Percentiles rank a stretch among this genome's conserved stretches.
Evolutionary conservation across 2,329 filamentous ascomycete genomes (phyloP).

Genomic region (Blastomyces emzantsi): DNA sequence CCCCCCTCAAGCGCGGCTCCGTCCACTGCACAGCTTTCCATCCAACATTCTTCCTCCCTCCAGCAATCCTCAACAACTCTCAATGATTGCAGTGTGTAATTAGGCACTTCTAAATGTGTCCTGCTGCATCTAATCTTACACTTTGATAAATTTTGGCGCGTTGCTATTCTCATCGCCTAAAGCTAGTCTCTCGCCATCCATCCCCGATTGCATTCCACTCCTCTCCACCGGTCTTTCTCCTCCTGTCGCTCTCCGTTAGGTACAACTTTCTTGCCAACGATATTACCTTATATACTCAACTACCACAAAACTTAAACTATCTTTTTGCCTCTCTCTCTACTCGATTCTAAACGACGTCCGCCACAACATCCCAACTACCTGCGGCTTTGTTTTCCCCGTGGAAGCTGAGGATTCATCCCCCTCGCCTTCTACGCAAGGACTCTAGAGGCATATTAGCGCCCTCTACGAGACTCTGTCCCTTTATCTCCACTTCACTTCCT

Average conservation of each 20-base stretch:
- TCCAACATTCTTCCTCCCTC: neutral
- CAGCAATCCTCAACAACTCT: neutral
- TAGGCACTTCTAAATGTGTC: neutral
- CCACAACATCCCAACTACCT: slow-evolving; percentile 5
- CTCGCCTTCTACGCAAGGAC: slow-evolving; percentile 18
- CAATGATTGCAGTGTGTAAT: neutral
- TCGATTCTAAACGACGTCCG: neutral
- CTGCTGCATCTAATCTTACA: neutral
- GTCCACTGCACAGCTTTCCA: neutral
- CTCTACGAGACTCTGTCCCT: slow-evolving; percentile 16
- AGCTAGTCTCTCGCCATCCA: too few relatives aligned
- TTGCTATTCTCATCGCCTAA: neutral
- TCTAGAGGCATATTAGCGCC: slow-evolving; percentile 16
- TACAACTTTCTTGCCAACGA: neutral
- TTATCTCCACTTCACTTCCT: neutral
- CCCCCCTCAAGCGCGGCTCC: neutral
- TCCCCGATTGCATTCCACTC: neutral
- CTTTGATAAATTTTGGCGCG: neutral
- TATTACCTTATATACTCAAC: slow-evolving; percentile 2
- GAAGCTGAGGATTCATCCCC: slow-evolving; percentile 20
- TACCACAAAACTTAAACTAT: neutral
- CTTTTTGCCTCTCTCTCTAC: neutral
- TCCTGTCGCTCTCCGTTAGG: slow-evolving; percentile 1
- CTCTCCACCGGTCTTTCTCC: slow-evolving; percentile 4
- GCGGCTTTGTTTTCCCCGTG: slow-evolving; percentile 20